A percentile compares a stretch with the other conserved stretches of the same genome.
Evolutionary conservation across 257 asterid genomes (phyloP).

Genomic region (Nicotiana obtusifolia): DNA sequence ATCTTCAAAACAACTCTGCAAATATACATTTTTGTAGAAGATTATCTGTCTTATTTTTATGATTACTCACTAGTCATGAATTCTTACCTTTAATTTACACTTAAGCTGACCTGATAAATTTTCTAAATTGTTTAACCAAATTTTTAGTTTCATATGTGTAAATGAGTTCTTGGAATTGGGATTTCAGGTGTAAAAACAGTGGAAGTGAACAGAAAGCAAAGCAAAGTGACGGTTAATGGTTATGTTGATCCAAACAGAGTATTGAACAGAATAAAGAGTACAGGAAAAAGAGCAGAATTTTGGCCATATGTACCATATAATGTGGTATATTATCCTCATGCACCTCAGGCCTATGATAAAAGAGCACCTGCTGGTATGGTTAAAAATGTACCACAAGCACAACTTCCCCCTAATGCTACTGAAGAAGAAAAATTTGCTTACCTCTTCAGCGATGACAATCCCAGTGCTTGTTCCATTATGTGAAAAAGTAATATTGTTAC

Average conservation of each 20-base stretch:
- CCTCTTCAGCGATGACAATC: slow-evolving; percentile 78
- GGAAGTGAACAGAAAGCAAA: slow-evolving; percentile 61
- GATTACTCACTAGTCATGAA: background rate
- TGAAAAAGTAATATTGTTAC: background rate
- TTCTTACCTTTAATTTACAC: background rate
- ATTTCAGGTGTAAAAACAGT: slow-evolving; percentile 55
- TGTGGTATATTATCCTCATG: slow-evolving; percentile 54
- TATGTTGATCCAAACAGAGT: slow-evolving; percentile 63
- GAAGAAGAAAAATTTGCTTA: slow-evolving; percentile 43
- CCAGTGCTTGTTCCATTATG: slow-evolving; percentile 77
- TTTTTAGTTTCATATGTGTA: no score
- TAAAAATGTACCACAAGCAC: slow-evolving; percentile 37
- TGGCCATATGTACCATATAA: slow-evolving; percentile 81
- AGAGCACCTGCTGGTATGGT: slow-evolving; percentile 79
- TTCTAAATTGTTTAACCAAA: no score
- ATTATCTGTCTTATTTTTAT: background rate
- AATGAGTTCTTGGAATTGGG: no score
- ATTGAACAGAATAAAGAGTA: slow-evolving; percentile 53
- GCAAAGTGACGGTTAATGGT: slow-evolving; percentile 59
- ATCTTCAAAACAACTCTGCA: background rate
- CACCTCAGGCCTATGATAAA: slow-evolving; percentile 58
- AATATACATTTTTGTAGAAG: background rate
- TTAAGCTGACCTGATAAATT: background rate
- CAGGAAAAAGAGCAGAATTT: slow-evolving; percentile 74
- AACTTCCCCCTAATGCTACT: slow-evolving; percentile 36